Evolutionary conservation across 2,329 filamentous ascomycete species (phyloP).

Genomic region (Lachnellula cervina): DNA sequence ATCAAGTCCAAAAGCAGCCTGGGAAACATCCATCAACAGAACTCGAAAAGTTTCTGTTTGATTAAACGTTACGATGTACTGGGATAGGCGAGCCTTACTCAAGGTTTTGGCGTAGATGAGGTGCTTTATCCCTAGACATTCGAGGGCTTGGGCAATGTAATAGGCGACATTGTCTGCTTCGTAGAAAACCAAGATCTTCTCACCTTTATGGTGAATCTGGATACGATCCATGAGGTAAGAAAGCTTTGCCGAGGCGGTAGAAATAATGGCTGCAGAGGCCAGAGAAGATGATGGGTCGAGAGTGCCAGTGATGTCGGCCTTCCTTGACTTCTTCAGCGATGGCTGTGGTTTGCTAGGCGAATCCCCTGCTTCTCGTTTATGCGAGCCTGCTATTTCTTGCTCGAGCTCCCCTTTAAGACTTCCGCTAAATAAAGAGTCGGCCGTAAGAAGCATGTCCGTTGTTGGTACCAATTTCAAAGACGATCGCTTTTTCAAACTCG

Average conservation of each 20-base stretch:
- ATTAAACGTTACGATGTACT: constrained; percentile 78
- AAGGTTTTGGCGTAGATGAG: constrained; percentile 65
- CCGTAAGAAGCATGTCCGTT: neutral
- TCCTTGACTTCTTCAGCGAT: constrained; percentile 15
- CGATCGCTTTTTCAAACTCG: constrained; percentile 14
- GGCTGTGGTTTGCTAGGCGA: constrained; percentile 11
- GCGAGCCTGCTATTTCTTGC: neutral
- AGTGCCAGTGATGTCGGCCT: constrained; percentile 20
- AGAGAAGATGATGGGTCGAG: constrained; percentile 18
- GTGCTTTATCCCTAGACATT: constrained; percentile 60
- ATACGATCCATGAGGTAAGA: constrained; percentile 78
- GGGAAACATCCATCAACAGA: constrained; percentile 83
- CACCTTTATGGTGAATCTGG: constrained; percentile 58
- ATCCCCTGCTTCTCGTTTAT: neutral
- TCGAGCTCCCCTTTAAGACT: neutral
- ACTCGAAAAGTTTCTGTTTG: constrained; percentile 45
- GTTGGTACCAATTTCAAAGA: neutral
- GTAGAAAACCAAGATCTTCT: constrained; percentile 92
- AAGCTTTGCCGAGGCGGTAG: constrained; percentile 80
- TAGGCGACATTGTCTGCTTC: constrained; percentile 82
- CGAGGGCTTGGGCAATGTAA: constrained; percentile 78
- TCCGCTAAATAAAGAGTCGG: neutral
- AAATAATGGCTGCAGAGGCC: constrained; percentile 49
- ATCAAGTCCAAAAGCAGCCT: constrained; percentile 84
- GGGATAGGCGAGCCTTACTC: constrained; percentile 55